Base-by-base conservation (phyloP, 2,329 filamentous ascomycete genomes). In the Lanzia echinophila region DNA sequence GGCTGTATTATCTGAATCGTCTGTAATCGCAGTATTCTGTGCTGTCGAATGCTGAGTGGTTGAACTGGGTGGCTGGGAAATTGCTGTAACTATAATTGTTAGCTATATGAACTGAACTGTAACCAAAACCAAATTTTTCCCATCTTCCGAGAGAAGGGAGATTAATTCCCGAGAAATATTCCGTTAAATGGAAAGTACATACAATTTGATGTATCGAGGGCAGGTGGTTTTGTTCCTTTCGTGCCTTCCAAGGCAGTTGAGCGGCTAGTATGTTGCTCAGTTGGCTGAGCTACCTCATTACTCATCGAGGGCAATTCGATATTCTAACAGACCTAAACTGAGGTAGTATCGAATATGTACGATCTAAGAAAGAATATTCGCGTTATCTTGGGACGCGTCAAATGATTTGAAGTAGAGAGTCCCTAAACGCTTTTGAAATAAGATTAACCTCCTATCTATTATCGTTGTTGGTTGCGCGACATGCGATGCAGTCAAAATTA, bases 291-390 rank as follows among this genome's bases (percentile, higher is more conserved):
- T 56, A 65, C 60, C 60, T 68, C 67, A 68, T 68, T 68, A 68
- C 67, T 68, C 67, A 69, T 69, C 55, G 66, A 68, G 64, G 67
- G 65, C 65, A 62, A 65, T 62, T 53, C 54, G 49, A 46, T 54
- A 58, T 52, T 58, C 51, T 33, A 34, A 42, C 33, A 55, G 55
- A 55, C 47, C 57, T 48, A 28, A 42, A n/a, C 47, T 19, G 36
- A 38, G 47, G 44, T 52, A 48, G 34, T 57, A 47, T 44, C 47
- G 19, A 32, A 33, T 39, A 33, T 50, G 34, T 19, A 47, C 43
- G 32, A 48, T 53, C 50, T 39, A 53, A 17, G 6, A 11, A 33
- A 56, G 43, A 52, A 24, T 36, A 20, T 34, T 53, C 41, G 44
- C 22, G 46, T 48, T 60, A 51, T 61, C 43, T 57, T 44, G 45